Percentiles rank a stretch among this genome's conserved stretches.
Evolutionary conservation across 2,329 filamentous ascomycete genomes (phyloP).

Genomic region (Acephala macrosclerotiorum): DNA sequence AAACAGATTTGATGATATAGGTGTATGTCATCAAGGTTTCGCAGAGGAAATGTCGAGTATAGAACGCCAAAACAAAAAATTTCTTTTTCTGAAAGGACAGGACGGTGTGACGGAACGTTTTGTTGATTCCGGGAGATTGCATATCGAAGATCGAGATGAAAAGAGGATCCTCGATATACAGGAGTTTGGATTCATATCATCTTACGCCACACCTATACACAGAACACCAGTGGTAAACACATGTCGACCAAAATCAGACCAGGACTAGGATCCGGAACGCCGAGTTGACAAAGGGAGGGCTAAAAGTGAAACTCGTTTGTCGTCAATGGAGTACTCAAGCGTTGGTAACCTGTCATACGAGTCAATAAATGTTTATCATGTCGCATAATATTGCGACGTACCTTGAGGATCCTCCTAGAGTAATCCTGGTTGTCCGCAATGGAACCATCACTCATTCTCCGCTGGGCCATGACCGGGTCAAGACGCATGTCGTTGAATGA

Average conservation of each 20-base stretch:
- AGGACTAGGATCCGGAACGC: conserved; percentile 41
- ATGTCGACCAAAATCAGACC: conserved; percentile 38
- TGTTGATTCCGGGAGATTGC: conserved; percentile 21
- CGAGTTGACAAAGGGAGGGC: conserved; percentile 39
- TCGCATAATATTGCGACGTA: conserved; percentile 54
- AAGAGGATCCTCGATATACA: conserved; percentile 30
- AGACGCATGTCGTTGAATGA: conserved; percentile 85
- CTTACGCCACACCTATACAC: conserved; percentile 44
- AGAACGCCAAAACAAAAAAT: conserved; percentile 24
- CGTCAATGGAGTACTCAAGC: conserved; percentile 56
- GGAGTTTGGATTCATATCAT: conserved; percentile 37
- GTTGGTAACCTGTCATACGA: conserved; percentile 59
- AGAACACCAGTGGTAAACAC: conserved; percentile 41
- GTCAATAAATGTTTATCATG: background rate
- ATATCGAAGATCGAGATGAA: conserved; percentile 35
- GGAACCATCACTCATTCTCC: conserved; percentile 90
- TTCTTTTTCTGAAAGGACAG: conserved; percentile 43
- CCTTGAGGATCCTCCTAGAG: conserved; percentile 93
- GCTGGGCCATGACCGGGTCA: conserved; percentile 83
- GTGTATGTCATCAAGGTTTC: conserved; percentile 3
- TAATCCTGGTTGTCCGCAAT: conserved; percentile 98
- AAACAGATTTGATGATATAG: conserved; percentile 13
- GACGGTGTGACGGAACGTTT: conserved; percentile 39
- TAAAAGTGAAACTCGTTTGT: conserved; percentile 47
- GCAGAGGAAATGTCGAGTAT: conserved; percentile 5